Base-by-base conservation (phyloP, 352 stramenopile species). In the Globisporangium splendens region DNA sequence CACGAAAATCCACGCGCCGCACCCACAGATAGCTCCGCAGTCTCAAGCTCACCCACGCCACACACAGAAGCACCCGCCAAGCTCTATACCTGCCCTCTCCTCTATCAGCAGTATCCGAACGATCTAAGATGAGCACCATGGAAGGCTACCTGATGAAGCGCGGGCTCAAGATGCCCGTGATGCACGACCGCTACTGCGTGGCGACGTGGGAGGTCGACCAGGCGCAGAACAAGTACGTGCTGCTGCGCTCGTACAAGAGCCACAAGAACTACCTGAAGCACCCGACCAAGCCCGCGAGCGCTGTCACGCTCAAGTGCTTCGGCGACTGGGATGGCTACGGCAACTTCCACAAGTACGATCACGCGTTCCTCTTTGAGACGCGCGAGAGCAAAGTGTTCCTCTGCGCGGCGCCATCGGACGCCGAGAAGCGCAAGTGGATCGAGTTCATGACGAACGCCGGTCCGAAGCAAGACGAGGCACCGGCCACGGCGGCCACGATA, bases 101-200 rank as follows among this genome's bases (percentile, higher is more conserved):
- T 11, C 0, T 35, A 10, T 1, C 7, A 35, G n/a, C n/a, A 10
- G 3, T 35, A 10, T 35, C 28, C 28, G 28, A 6, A 35, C 28
- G 5, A 35, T 10, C 10, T 4, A 24, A 21, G 5, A 39, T 50
- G 46, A 18, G 41, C 14, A 24, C 28, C 33, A 86, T 90, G 75
- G 81, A 94, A 52, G 83, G 85, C 13, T 50, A 65, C 41, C 68
- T 94, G 13, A 91, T 91, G 70, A 91, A 91, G 55, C 79, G 85
- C 46, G 72, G 68, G 53, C 68, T 64, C 17, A 88, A 79, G 17
- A 72, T 91, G 75, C 77, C 79, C 1, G 72, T 91, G 18, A 94
- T 94, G 85, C 83, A 81, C 58, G 77, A 89, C 56, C 79, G 83
- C 41, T 94, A 94, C 65, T 92, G 83, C 58, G 80, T 92, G 49